Evolutionary conservation across 257 asterid species (phyloP), one percentile per base, ranked within the genome.

Genomic region (Echites panduratus): DNA sequence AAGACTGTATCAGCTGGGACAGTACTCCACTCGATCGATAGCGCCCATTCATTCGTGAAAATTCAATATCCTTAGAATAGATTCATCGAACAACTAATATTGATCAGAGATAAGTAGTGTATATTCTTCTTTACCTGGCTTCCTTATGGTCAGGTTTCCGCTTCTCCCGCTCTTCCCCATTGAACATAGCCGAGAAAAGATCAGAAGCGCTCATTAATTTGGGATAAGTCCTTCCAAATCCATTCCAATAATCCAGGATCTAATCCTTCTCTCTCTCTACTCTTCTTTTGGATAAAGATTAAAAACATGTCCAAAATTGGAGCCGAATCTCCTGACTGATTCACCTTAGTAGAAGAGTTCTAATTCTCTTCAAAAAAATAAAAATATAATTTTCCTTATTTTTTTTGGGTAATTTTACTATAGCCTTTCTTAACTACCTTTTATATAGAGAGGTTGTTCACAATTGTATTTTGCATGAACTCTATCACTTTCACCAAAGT

Each of bases 171-270:
- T 75, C 74, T 45, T 68, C 67, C 12, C 54, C 59, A 29, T 24
- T 72, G 61, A 58, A 56, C 48, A 41, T n/a, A 53, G 45, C n/a
- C 75, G 6, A 57, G 47, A 35, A 63, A 63, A 73, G 26, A 66
- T 68, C 41, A 52, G 66, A 64, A 6, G 6, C 62, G 41, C 54
- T 44, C 56, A 43, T 2, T 49, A 0, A 6, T 32, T 58, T 59
- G 64, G 75, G 79, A 75, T 75, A 75, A 75, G 65, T 29, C 75
- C 54, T 68, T 69, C 53, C 65, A 68, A 68, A 75, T 75, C 79
- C 65, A 29, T 61, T 75, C 79, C 79, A 75, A 75, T 45, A 54
- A 77, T 76, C 62, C 45, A 52, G 72, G 76, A 77, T 77, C 73
- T 61, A 53, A n/a, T n/a, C n/a, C n/a, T n/a, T n/a, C n/a, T 48